Evolutionary conservation across 768 basidiomycete genomes (phyloP).

Genomic region (Candolleomyces aberdarensis): DNA sequence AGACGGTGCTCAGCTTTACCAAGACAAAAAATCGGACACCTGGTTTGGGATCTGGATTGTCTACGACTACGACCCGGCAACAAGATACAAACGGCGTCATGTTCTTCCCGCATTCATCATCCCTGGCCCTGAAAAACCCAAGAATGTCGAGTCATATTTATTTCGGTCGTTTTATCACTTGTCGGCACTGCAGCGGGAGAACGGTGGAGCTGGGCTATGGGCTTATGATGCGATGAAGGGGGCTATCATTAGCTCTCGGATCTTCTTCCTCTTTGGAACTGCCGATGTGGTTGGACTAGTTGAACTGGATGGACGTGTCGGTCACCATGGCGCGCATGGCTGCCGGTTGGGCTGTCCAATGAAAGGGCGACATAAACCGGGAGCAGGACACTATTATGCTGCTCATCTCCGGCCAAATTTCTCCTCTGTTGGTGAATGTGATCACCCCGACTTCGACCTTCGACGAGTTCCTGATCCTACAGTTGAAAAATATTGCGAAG

Average conservation of each 20-base stretch:
- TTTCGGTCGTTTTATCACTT: constrained; percentile 33
- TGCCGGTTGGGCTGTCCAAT: constrained; percentile 10
- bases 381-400: constrained; percentile 27
- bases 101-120: constrained; percentile 18
- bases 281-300: constrained; percentile 26
- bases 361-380: neutral
- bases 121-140: constrained; percentile 29
- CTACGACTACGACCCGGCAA: constrained; percentile 19
- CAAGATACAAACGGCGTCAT: constrained; percentile 23
- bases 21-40: constrained; percentile 31
- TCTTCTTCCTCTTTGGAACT: constrained; percentile 21
- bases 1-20: constrained; percentile 38
- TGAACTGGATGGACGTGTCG: constrained; percentile 11
- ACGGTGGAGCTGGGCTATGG: constrained; percentile 16
- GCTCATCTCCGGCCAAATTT: constrained; percentile 23
- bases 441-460: neutral
- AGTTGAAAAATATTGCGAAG: neutral
- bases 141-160: constrained; percentile 30
- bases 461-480: neutral
- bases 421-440: constrained; percentile 1
- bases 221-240: constrained; percentile 26
- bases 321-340: constrained; percentile 11
- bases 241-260: constrained; percentile 11
- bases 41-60: constrained; percentile 27
- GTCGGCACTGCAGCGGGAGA: constrained; percentile 25